Percentiles rank a stretch among this genome's conserved stretches.
These are phyloP conservation scores for Russula virescens DNA, from an alignment of 768 basidiomycete species.

Conservation along the genomic window DNA sequence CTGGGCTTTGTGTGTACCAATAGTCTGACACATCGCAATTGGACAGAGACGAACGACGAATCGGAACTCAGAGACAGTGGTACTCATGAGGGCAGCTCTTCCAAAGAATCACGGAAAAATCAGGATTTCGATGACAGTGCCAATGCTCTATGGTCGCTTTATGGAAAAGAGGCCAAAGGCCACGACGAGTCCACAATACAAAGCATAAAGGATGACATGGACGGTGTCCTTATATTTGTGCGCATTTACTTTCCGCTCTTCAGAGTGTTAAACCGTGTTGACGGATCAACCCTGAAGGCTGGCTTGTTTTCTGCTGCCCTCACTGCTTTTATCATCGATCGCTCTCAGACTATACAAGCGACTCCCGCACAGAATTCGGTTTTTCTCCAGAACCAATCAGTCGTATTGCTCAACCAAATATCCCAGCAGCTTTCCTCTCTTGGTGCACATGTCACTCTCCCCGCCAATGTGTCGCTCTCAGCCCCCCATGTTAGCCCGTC, in stretches of 20 bases:
- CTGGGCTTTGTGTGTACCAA: too few species aligned
- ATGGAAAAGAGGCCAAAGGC: neutral
- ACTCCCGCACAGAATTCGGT: conserved; percentile 9
- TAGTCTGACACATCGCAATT: too few species aligned
- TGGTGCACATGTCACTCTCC: neutral
- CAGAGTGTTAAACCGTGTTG: neutral
- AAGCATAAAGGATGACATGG: neutral
- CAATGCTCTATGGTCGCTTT: conserved; percentile 8
- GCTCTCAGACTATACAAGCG: conserved; percentile 11
- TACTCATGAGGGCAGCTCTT: too few species aligned
- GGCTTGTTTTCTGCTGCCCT: conserved; percentile 19
- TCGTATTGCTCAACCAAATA: conserved; percentile 13
- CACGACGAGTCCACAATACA: conserved; percentile 4
- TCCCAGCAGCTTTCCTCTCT: conserved; percentile 12
- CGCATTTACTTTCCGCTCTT: neutral
- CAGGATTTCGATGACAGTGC: conserved; percentile 4
- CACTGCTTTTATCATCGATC: conserved; percentile 17
- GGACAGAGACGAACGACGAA: too few species aligned
- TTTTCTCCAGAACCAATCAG: conserved; percentile 3
- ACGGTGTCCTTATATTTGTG: conserved; percentile 5
- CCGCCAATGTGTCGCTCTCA: neutral
- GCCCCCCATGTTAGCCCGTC: conserved; percentile 22
- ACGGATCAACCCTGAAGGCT: conserved; percentile 6
- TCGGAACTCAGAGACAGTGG: too few species aligned
- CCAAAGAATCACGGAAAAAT: neutral